Percentiles rank a stretch among this genome's conserved stretches.
phyloP scores from a whole-genome alignment of 768 basidiomycete species.

The Hysterangium stoloniferum region DNA sequence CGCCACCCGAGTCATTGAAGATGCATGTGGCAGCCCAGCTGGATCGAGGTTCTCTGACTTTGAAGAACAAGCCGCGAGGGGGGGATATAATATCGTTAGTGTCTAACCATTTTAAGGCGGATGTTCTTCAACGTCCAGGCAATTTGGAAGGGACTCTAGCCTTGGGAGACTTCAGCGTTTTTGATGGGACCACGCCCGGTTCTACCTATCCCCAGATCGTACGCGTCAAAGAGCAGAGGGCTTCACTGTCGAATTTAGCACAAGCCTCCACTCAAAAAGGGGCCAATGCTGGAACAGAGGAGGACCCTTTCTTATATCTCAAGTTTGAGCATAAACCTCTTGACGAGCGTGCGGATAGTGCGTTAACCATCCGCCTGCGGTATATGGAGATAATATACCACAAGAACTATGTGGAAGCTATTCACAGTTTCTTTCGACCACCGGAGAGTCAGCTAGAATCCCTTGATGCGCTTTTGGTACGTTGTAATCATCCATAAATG shows the following conservation, averaged over 20 bases:
- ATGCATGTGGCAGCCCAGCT: slow-evolving; percentile 68
- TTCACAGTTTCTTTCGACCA: slow-evolving; percentile 87
- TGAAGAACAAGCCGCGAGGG: slow-evolving; percentile 66
- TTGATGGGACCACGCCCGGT: slow-evolving; percentile 79
- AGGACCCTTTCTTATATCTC: slow-evolving; percentile 75
- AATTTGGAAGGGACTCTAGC: slow-evolving; percentile 82
- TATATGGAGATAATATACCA: slow-evolving; percentile 98
- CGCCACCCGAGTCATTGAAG: slow-evolving; percentile 75
- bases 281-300: slow-evolving; percentile 19
- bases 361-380: slow-evolving; percentile 81
- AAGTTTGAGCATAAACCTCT: slow-evolving; percentile 90
- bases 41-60: slow-evolving; percentile 78
- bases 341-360: slow-evolving; percentile 86
- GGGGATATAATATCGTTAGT: slow-evolving; percentile 76
- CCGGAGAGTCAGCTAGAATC: slow-evolving; percentile 93
- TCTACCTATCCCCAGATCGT: slow-evolving; percentile 89
- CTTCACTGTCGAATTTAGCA: neutral
- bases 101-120: slow-evolving; percentile 81
- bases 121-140: slow-evolving; percentile 76
- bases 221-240: slow-evolving; percentile 51
- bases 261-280: slow-evolving; percentile 1
- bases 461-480: slow-evolving; percentile 82
- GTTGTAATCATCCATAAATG: slow-evolving; percentile 18
- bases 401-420: slow-evolving; percentile 84
- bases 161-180: slow-evolving; percentile 78